Conservation (phyloP, 2,329 filamentous ascomycete species). For the Nothomitra cinnamomea region DNA sequence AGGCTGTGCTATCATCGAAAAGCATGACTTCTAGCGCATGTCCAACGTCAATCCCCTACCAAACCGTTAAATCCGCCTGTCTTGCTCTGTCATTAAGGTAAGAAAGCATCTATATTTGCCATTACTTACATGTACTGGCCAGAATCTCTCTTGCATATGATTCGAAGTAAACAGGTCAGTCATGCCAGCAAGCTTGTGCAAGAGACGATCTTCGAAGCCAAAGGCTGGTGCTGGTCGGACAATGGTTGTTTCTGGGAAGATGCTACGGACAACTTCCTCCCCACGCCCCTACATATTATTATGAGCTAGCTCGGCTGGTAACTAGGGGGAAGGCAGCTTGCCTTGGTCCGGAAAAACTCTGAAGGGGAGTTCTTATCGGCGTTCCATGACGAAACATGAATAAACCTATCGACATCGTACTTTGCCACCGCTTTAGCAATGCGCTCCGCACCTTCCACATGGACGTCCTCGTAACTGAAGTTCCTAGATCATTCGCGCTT, state of each 20-base stretch:
- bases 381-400: constrained; percentile 93
- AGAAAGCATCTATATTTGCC: too few relatives aligned
- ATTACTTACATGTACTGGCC: constrained; percentile 65
- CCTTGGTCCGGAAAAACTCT: constrained; percentile 86
- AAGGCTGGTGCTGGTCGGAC: constrained; percentile 88
- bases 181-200: constrained; percentile 66
- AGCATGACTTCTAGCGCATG: constrained; percentile 78
- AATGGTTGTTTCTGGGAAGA: constrained; percentile 94
- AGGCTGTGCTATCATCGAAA: constrained; percentile 76
- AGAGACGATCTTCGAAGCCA: constrained; percentile 83
- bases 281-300: constrained; percentile 41
- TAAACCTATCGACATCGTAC: constrained; percentile 92
- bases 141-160: constrained; percentile 79
- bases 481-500: constrained; percentile 43
- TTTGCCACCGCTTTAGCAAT: constrained; percentile 92
- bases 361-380: constrained; percentile 63
- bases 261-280: constrained; percentile 67
- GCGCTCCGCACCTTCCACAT: constrained; percentile 79
- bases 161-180: constrained; percentile 80
- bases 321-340: constrained; percentile 18
- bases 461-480: constrained; percentile 81
- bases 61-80: not conserved
- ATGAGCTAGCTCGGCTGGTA: not conserved
- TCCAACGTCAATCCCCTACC: constrained; percentile 72
- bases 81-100: not conserved